A percentile compares a stretch with the other conserved stretches of the same genome.
Conservation (phyloP, 179 eudicot species). For the Beta macrorhiza region DNA sequence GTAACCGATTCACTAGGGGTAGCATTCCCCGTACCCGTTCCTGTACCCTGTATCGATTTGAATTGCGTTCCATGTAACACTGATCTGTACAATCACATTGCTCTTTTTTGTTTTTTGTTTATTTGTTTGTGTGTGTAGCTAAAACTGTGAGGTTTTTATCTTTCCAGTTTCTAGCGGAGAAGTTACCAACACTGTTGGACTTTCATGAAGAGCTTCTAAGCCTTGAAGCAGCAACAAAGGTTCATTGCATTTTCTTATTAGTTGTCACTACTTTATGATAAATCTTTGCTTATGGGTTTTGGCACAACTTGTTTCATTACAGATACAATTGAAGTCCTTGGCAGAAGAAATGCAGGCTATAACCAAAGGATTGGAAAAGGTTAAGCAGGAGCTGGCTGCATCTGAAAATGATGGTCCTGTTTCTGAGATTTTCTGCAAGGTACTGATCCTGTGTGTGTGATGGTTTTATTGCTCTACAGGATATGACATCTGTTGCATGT, state of each 20-base stretch:
- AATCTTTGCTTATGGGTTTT: constrained; percentile 6
- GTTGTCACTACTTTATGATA: not conserved
- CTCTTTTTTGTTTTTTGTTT: not conserved
- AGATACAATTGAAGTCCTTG: constrained; percentile 88
- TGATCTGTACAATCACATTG: too few species aligned
- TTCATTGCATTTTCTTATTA: constrained; percentile 23
- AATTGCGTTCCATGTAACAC: too few species aligned
- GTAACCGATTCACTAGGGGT: too few species aligned
- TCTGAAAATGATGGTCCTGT: constrained; percentile 86
- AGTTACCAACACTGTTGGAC: constrained; percentile 68
- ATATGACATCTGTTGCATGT: not conserved
- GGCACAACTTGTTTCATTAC: constrained; percentile 27
- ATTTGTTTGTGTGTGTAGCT: not conserved
- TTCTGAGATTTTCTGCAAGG: constrained; percentile 72
- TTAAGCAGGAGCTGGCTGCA: constrained; percentile 65
- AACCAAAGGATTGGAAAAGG: constrained; percentile 72
- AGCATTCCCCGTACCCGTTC: too few species aligned
- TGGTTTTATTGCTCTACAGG: not conserved
- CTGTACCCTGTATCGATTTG: too few species aligned
- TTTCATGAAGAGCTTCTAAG: constrained; percentile 70
- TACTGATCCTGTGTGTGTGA: constrained; percentile 16
- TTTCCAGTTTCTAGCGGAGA: constrained; percentile 67
- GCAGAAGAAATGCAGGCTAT: constrained; percentile 98
- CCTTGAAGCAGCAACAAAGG: constrained; percentile 93
- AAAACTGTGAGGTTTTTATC: constrained; percentile 5